phyloP scores from a whole-genome alignment of 2,329 filamentous ascomycete genomes.

The Ophiocordyceps australis region DNA sequence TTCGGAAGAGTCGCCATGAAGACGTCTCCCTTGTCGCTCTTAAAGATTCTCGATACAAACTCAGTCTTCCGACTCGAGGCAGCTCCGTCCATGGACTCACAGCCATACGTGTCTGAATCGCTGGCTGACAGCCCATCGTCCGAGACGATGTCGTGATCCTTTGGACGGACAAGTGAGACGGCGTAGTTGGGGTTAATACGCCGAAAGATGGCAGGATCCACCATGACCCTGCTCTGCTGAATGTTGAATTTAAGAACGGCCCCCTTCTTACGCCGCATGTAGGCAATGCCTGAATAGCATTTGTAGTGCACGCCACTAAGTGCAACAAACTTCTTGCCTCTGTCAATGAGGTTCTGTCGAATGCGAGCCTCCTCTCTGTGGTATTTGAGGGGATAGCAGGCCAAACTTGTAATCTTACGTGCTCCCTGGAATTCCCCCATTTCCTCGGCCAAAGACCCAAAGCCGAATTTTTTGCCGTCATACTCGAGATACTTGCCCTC shows the following conservation, averaged over 20 bases:
- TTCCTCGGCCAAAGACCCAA: slow-evolving; percentile 50
- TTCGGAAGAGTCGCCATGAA: slow-evolving; percentile 11
- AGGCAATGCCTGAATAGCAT: slow-evolving; percentile 68
- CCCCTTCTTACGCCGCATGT: slow-evolving; percentile 60
- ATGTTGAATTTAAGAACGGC: slow-evolving; percentile 57
- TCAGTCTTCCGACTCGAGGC: slow-evolving; percentile 20
- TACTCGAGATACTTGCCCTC: slow-evolving; percentile 74
- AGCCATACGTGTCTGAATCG: slow-evolving; percentile 15
- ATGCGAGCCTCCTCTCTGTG: slow-evolving; percentile 54
- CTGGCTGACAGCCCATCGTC: slow-evolving; percentile 27
- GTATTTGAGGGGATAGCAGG: slow-evolving; percentile 62
- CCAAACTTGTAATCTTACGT: slow-evolving; percentile 62
- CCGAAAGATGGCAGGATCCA: slow-evolving; percentile 67
- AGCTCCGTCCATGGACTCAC: slow-evolving; percentile 20
- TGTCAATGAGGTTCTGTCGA: slow-evolving; percentile 49
- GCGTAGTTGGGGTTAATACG: slow-evolving; percentile 76
- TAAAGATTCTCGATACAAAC: slow-evolving; percentile 32
- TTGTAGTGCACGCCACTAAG: slow-evolving; percentile 74
- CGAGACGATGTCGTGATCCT: slow-evolving; percentile 44
- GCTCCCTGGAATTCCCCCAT: slow-evolving; percentile 63
- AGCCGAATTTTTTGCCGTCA: slow-evolving; percentile 72
- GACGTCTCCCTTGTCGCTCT: slow-evolving; percentile 21
- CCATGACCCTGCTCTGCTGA: slow-evolving; percentile 74
- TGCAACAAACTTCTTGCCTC: slow-evolving; percentile 68
- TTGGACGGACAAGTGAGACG: slow-evolving; percentile 55